phyloP scores from a whole-genome alignment of 78 protist species.

The Speleostelium caveatum region DNA sequence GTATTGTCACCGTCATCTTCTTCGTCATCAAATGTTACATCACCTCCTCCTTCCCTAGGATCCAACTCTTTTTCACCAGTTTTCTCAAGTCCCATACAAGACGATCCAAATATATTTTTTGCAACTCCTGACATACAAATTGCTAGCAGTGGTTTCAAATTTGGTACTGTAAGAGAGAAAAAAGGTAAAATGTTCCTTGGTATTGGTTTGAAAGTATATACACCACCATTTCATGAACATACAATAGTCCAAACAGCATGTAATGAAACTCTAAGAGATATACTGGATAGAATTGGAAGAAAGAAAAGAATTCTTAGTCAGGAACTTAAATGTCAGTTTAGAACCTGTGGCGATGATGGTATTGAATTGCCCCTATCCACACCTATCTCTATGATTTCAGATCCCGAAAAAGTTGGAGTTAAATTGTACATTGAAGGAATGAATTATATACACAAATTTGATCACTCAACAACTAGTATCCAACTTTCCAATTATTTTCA shows the following conservation, averaged over 20 bases:
- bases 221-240: slow-evolving; percentile 63
- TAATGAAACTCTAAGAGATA: slow-evolving; percentile 18
- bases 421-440: slow-evolving; percentile 12
- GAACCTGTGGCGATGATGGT: neutral
- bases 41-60: neutral
- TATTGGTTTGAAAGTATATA: slow-evolving; percentile 15
- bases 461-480: neutral
- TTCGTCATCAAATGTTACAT: neutral
- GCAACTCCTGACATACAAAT: neutral
- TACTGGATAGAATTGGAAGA: slow-evolving; percentile 12
- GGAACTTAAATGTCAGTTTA: slow-evolving; percentile 12
- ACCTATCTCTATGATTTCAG: neutral
- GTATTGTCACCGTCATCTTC: neutral
- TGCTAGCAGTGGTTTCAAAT: neutral
- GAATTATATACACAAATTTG: slow-evolving; percentile 4
- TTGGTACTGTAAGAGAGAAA: neutral
- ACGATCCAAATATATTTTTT: slow-evolving; percentile 58
- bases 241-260: neutral
- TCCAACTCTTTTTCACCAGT: neutral
- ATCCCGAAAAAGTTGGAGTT: neutral
- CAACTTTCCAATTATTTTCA: neutral
- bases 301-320: slow-evolving; percentile 21
- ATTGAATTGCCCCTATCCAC: neutral
- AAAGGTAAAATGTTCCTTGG: neutral
- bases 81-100: neutral